Conservation (phyloP, 164 flowering plant genomes). For the Chloranthus sessilifolius region DNA sequence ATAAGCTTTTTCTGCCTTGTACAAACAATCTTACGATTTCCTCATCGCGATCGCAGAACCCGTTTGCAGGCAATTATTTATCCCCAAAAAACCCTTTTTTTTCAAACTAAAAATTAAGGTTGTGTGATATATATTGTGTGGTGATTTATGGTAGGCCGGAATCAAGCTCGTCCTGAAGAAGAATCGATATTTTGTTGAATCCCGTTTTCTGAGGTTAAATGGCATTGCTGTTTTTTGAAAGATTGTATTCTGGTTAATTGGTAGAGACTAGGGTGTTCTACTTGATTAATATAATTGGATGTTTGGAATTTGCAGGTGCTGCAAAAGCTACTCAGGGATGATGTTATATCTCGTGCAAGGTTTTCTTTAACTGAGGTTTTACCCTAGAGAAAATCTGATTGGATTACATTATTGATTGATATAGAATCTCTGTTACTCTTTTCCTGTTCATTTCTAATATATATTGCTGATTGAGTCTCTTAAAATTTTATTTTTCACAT, state of each 20-base stretch:
- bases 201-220: slow-evolving; percentile 87
- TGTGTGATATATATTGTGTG: no score
- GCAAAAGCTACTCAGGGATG: slow-evolving; percentile 52
- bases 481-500: no score
- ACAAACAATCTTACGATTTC: slow-evolving; percentile 95
- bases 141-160: slow-evolving; percentile 53
- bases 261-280: background rate
- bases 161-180: slow-evolving; percentile 93
- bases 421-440: no score
- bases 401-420: no score
- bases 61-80: slow-evolving; percentile 71
- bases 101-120: no score
- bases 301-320: slow-evolving; percentile 39
- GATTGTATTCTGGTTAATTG: background rate
- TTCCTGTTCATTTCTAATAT: no score
- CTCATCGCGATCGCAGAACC: slow-evolving; percentile 98
- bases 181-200: slow-evolving; percentile 85
- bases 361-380: slow-evolving; percentile 39
- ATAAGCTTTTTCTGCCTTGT: slow-evolving; percentile 81
- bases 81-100: background rate
- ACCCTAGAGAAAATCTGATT: no score
- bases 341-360: slow-evolving; percentile 44
- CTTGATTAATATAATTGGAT: background rate
- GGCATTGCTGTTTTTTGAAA: background rate
- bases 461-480: no score